phyloP scores from a whole-genome alignment of 2,329 filamentous ascomycete species.

The Akanthomyces lecanii region DNA sequence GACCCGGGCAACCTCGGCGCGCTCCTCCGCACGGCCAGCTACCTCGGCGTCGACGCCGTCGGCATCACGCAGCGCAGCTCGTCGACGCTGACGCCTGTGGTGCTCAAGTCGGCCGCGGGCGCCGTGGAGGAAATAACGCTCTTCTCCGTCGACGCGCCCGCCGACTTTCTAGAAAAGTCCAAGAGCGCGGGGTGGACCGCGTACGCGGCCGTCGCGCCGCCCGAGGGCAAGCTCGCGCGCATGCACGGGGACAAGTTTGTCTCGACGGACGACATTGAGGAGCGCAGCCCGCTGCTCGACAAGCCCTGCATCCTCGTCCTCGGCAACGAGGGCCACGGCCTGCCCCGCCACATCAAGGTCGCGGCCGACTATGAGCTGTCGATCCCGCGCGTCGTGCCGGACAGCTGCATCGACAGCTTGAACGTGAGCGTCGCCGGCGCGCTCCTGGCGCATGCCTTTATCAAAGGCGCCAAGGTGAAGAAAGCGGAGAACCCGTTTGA shows the following conservation, averaged over 20 bases:
- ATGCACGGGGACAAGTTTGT: constrained; percentile 41
- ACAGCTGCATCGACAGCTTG: constrained; percentile 72
- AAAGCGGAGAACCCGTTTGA: not conserved
- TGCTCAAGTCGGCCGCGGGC: constrained; percentile 83
- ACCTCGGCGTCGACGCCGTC: constrained; percentile 83
- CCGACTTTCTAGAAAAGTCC: constrained; percentile 66
- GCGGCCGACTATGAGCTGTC: constrained; percentile 62
- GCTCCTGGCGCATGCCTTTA: constrained; percentile 67
- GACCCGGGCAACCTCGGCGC: constrained; percentile 90
- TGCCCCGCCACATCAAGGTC: constrained; percentile 60
- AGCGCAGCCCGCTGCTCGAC: constrained; percentile 47
- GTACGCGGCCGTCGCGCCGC: constrained; percentile 66
- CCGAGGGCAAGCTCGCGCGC: constrained; percentile 30
- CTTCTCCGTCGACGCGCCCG: constrained; percentile 63
- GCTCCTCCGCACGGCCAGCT: constrained; percentile 83
- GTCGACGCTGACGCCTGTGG: constrained; percentile 69
- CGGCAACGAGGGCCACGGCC: constrained; percentile 74
- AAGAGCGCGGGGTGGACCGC: constrained; percentile 73
- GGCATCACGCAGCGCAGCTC: constrained; percentile 70
- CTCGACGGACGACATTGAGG: constrained; percentile 47
- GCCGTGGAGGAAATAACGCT: constrained; percentile 77
- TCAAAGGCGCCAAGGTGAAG: constrained; percentile 36
- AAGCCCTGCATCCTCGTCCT: constrained; percentile 75
- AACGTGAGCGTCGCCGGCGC: constrained; percentile 90
- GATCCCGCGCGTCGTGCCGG: constrained; percentile 55